A percentile compares a stretch with the other conserved stretches of the same genome.
These are phyloP conservation scores for Sistotremastrum suecicum DNA, from an alignment of 768 basidiomycete genomes.

Conservation along the genomic window DNA sequence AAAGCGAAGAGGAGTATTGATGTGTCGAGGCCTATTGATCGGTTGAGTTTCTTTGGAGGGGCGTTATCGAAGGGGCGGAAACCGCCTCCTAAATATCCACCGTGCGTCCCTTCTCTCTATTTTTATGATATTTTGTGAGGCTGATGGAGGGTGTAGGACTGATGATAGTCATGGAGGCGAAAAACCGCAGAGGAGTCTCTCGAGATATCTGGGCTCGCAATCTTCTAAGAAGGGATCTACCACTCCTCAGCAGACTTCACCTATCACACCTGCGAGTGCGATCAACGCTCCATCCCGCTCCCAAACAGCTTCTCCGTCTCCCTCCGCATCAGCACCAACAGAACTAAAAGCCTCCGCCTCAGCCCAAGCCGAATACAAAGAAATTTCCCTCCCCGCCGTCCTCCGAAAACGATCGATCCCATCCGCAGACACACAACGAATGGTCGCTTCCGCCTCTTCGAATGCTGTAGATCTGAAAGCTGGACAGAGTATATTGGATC, in stretches of 20 bases:
- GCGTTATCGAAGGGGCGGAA: constrained; percentile 60
- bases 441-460: not conserved
- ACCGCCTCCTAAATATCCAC: constrained; percentile 61
- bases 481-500: constrained; percentile 68
- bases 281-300: no score
- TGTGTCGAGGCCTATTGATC: constrained; percentile 30
- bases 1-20: constrained; percentile 40
- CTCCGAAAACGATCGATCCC: constrained; percentile 37
- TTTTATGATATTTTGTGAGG: not conserved
- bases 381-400: constrained; percentile 18
- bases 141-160: not conserved
- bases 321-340: no score
- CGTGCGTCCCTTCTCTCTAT: constrained; percentile 29
- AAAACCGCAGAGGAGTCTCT: no score
- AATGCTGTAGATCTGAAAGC: constrained; percentile 13
- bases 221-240: no score
- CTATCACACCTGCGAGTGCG: no score
- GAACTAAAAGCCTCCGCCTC: no score
- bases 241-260: no score
- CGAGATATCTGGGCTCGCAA: no score
- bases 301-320: no score
- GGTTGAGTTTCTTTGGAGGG: constrained; percentile 75
- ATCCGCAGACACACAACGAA: not conserved
- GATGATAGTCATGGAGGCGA: no score
- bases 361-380: constrained; percentile 4